Evolutionary conservation across 352 stramenopile genomes (phyloP).

Genomic region (Porosira glacialis): DNA sequence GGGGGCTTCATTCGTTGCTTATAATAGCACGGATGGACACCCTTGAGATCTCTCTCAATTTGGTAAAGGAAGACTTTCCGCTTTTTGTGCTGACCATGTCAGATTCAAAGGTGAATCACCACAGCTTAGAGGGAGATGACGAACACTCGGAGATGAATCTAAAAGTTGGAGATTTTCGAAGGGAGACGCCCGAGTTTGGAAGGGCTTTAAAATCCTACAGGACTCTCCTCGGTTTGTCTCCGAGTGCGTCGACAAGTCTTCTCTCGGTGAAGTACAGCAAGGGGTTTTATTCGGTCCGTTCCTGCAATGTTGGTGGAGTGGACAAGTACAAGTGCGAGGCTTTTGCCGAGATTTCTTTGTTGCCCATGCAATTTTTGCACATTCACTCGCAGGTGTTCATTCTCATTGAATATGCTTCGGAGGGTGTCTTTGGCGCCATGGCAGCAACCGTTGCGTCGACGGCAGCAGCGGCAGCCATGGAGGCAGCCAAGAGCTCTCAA

Average conservation of each 20-base stretch:
- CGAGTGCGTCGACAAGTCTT: constrained; percentile 62
- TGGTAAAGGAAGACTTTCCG: constrained; percentile 74
- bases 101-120: constrained; percentile 55
- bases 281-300: constrained; percentile 54
- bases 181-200: constrained; percentile 51
- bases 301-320: constrained; percentile 37
- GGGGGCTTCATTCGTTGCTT: constrained; percentile 41
- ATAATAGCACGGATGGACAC: constrained; percentile 73
- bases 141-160: constrained; percentile 58
- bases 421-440: constrained; percentile 76
- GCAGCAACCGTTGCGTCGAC: constrained; percentile 65
- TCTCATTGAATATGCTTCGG: constrained; percentile 55
- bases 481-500: constrained; percentile 60
- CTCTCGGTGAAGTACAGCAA: constrained; percentile 73
- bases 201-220: constrained; percentile 63
- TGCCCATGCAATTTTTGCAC: constrained; percentile 76
- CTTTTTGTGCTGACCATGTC: constrained; percentile 78
- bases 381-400: constrained; percentile 78
- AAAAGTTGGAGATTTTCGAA: constrained; percentile 69
- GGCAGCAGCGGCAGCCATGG: constrained; percentile 66
- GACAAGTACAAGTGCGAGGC: constrained; percentile 60
- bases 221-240: constrained; percentile 73
- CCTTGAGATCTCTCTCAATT: constrained; percentile 77
- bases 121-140: constrained; percentile 40
- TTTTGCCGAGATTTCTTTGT: constrained; percentile 68